phyloP scores from a whole-genome alignment of 495 filamentous ascomycete genomes.

The Extremus antarcticus region DNA sequence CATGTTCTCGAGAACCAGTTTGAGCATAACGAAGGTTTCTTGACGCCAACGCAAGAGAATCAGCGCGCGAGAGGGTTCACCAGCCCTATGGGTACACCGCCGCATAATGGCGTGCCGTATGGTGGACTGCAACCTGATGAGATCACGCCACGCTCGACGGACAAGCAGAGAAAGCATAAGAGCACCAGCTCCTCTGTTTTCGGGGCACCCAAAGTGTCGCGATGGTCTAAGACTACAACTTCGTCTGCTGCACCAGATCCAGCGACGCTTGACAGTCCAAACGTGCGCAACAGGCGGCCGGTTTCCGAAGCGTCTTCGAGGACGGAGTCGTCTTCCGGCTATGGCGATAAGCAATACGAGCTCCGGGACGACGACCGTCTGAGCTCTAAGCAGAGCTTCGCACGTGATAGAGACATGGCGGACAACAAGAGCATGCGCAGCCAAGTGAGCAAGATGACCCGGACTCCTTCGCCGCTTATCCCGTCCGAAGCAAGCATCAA shows the following conservation, averaged over 20 bases:
- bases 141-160: slow-evolving; percentile 63
- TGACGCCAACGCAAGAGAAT: slow-evolving; percentile 34
- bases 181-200: slow-evolving; percentile 63
- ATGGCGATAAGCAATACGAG: slow-evolving; percentile 50
- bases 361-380: slow-evolving; percentile 61
- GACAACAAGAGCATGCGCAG: slow-evolving; percentile 27
- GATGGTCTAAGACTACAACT: slow-evolving; percentile 93
- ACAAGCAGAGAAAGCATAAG: slow-evolving; percentile 81
- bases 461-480: slow-evolving; percentile 51
- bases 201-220: slow-evolving; percentile 66
- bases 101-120: slow-evolving; percentile 46
- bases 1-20: slow-evolving; percentile 18
- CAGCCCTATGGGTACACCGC: slow-evolving; percentile 58
- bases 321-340: slow-evolving; percentile 45
- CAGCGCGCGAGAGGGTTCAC: slow-evolving; percentile 42
- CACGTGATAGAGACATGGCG: slow-evolving; percentile 28
- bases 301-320: slow-evolving; percentile 43
- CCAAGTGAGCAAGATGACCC: slow-evolving; percentile 22
- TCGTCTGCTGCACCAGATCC: slow-evolving; percentile 49
- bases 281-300: slow-evolving; percentile 41
- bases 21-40: slow-evolving; percentile 29
- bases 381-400: slow-evolving; percentile 52
- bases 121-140: slow-evolving; percentile 49
- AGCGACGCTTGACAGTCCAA: slow-evolving; percentile 31
- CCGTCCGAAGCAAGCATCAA: slow-evolving; percentile 29